Percentiles rank a stretch among this genome's conserved stretches.
phyloP scores from a whole-genome alignment of 2,329 filamentous ascomycete species.

The Laburnicola sp. region DNA sequence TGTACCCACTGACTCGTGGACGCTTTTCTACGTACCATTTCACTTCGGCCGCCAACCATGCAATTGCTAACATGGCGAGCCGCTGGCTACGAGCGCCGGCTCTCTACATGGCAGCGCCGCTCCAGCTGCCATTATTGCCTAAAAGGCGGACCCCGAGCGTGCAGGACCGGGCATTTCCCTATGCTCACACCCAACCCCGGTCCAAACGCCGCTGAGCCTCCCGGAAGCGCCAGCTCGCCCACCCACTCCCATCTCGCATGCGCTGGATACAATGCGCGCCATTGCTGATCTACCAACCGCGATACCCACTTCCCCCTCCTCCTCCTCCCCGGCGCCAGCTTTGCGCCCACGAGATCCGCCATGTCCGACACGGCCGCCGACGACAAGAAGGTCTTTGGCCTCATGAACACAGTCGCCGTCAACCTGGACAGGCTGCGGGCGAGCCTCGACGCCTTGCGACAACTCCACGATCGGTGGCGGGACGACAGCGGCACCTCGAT shows the following conservation, averaged over 20 bases:
- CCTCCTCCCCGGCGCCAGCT: slow-evolving; percentile 1
- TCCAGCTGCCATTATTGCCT: slow-evolving; percentile 13
- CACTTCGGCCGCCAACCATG: neutral
- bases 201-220: slow-evolving; percentile 7
- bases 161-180: slow-evolving; percentile 14
- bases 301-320: slow-evolving; percentile 9
- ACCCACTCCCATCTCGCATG: slow-evolving; percentile 4
- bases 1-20: too few relatives aligned
- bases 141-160: slow-evolving; percentile 14
- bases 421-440: slow-evolving; percentile 39
- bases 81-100: too few relatives aligned
- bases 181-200: slow-evolving; percentile 14
- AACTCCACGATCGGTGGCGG: slow-evolving; percentile 41
- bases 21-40: too few relatives aligned
- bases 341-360: slow-evolving; percentile 11
- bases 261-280: slow-evolving; percentile 19
- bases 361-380: slow-evolving; percentile 30
- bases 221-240: slow-evolving; percentile 12
- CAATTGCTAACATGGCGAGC: neutral
- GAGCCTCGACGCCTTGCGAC: slow-evolving; percentile 37
- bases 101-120: neutral
- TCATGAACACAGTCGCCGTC: slow-evolving; percentile 31
- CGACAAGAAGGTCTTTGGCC: slow-evolving; percentile 35
- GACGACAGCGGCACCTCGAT: slow-evolving; percentile 37
- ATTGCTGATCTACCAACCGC: slow-evolving; percentile 13